phyloP scores from a whole-genome alignment of 2,329 filamentous ascomycete genomes.

The Coniochaeta pulveracea region DNA sequence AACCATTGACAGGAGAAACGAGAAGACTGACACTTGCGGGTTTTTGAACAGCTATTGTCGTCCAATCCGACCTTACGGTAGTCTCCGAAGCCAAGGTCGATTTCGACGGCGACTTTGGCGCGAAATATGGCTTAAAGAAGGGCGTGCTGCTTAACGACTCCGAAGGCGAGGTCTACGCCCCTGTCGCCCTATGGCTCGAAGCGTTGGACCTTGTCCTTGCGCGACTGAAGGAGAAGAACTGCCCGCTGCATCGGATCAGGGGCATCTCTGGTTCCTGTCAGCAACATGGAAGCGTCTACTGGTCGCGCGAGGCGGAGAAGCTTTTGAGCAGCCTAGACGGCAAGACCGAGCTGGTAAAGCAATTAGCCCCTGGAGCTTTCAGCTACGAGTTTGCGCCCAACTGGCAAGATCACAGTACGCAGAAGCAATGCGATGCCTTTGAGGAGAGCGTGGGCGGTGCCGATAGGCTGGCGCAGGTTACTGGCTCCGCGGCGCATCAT shows the following conservation, averaged over 20 bases:
- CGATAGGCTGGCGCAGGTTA: conserved; percentile 62
- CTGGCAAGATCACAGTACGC: conserved; percentile 96
- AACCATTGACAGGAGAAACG: too few species aligned
- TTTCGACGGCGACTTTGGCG: conserved; percentile 73
- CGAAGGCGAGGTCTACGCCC: conserved; percentile 84
- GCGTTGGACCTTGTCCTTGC: conserved; percentile 76
- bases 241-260: conserved; percentile 63
- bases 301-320: conserved; percentile 59
- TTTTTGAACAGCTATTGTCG: conserved; percentile 68
- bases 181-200: conserved; percentile 90
- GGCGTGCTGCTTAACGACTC: conserved; percentile 74
- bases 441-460: conserved; percentile 58
- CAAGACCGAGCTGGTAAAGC: conserved; percentile 53
- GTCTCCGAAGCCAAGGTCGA: conserved; percentile 83
- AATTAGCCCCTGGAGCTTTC: conserved; percentile 56
- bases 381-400: conserved; percentile 85
- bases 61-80: conserved; percentile 72
- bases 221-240: conserved; percentile 56
- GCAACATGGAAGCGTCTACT: conserved; percentile 97
- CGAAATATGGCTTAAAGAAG: conserved; percentile 71
- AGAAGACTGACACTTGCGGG: conserved; percentile 5
- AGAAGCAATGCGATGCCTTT: conserved; percentile 82
- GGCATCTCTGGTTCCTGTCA: conserved; percentile 88
- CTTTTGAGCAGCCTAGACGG: conserved; percentile 51
- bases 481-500: conserved; percentile 91